These are phyloP conservation scores for Metschnikowia koreensis DNA, from an alignment of 805 yeast genomes.

Conservation along the genomic window DNA sequence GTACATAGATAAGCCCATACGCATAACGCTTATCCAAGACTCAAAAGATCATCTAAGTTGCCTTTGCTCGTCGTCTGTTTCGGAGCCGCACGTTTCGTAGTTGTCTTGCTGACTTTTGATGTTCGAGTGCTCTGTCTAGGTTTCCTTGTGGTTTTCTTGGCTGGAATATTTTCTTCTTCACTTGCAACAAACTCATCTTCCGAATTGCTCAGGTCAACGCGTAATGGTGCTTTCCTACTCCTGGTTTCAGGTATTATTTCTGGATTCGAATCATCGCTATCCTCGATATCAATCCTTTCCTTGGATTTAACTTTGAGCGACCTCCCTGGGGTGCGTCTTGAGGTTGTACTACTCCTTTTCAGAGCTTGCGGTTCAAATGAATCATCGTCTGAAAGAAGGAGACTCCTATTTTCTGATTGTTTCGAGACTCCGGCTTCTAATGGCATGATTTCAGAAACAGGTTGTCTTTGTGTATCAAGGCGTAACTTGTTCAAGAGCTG, in stretches of 20 bases:
- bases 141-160: background rate
- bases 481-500: conserved; percentile 19
- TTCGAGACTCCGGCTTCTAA: background rate
- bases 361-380: background rate
- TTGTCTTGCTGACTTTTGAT: background rate
- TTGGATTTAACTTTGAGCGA: background rate
- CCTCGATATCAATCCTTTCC: background rate
- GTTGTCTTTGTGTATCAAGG: conserved; percentile 11
- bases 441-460: conserved; percentile 1
- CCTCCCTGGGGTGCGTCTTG: background rate
- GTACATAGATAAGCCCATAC: background rate
- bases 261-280: background rate
- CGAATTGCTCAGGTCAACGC: conserved; percentile 4
- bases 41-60: conserved; percentile 15
- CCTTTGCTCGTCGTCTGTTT: conserved; percentile 1
- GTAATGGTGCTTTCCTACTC: background rate
- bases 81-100: background rate
- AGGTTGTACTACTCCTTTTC: background rate
- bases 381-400: background rate
- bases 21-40: conserved; percentile 8
- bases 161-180: background rate
- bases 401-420: background rate
- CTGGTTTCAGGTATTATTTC: background rate
- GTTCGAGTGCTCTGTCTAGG: background rate
- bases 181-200: conserved; percentile 8